Evolutionary conservation across 108 stramenopile species (phyloP).

Genomic region (Seminavis robusta): DNA sequence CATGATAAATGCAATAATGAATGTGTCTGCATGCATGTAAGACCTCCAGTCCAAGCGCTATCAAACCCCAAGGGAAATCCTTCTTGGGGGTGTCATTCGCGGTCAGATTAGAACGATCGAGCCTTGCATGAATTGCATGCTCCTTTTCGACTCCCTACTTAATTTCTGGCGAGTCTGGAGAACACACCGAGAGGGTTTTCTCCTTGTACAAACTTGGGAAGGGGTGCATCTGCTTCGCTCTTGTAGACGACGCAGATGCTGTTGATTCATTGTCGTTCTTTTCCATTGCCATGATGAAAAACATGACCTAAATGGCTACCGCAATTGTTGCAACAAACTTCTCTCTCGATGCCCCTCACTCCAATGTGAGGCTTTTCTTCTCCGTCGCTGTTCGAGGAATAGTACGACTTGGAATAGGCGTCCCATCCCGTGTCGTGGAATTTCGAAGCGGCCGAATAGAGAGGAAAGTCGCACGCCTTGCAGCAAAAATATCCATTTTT

Average conservation of each 20-base stretch:
- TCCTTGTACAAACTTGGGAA: too few relatives aligned
- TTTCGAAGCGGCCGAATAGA: background rate
- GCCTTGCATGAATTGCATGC: too few relatives aligned
- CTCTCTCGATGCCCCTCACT: background rate
- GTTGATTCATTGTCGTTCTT: background rate
- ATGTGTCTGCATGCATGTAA: too few relatives aligned
- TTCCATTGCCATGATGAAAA: background rate
- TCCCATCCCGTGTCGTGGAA: background rate
- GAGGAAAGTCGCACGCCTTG: background rate
- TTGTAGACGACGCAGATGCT: background rate
- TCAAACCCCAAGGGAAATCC: too few relatives aligned
- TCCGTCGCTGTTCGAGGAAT: background rate
- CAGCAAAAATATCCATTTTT: background rate
- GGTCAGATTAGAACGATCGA: too few relatives aligned
- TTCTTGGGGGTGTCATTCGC: too few relatives aligned
- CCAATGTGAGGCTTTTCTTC: background rate
- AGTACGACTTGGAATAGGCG: background rate
- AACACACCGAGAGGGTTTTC: too few relatives aligned
- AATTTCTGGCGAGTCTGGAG: too few relatives aligned
- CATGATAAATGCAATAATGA: too few relatives aligned
- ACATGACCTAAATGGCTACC: background rate
- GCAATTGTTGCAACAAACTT: background rate
- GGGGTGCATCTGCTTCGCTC: background rate
- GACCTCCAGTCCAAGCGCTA: too few relatives aligned
- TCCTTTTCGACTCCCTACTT: too few relatives aligned